Evolutionary conservation across 2,329 filamentous ascomycete genomes (phyloP), one percentile per base, ranked within the genome.

Genomic region (Verticillium nonalfalfae): DNA sequence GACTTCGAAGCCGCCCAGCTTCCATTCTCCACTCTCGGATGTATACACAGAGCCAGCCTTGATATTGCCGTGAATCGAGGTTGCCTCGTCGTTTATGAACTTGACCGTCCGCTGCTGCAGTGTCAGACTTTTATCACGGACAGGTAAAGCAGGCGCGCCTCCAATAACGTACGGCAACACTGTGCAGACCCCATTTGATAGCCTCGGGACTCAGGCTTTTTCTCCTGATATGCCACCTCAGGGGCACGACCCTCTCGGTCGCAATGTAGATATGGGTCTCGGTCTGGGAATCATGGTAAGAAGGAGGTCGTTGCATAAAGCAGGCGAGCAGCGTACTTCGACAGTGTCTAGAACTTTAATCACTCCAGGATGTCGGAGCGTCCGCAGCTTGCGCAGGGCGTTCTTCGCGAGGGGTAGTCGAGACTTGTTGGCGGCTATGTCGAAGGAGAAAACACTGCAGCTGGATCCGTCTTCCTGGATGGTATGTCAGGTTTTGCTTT

Each of bases 1-100:
- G 5, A 97, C 85, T 67, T 99, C 95, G 68, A 99, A 96, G 0
- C 95, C 95, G 21, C 90, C 93, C 1, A 99, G 79, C 71, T 96
- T 98, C 95, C 95, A 99, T 76, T 99, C 95, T 62, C 95, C 95
- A 71, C 95, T 97, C 72, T 98, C 94, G 63, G 92, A 93, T 4
- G 91, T 95, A 75, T 93, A 99, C 66, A 99, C 83, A 0, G 94
- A 97, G 0, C 90, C 90, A 21, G 91, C 90, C 64, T 91, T 88
- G 59, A 99, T 80, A 69, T 86, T 91, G 57, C 93, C 95, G 70
- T 99, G 95, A 59, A 99, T 90, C 0, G 93, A 97, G 2, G 89
- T 83, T 3, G 93, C 95, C 67, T 99, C 95, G 57, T 90, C 88
- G 70, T 99, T 99, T 73, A 99, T 91, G 71, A 99, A 99, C 70